phyloP scores from a whole-genome alignment of 495 filamentous ascomycete species.

The Hypoxylon subgilvum region DNA sequence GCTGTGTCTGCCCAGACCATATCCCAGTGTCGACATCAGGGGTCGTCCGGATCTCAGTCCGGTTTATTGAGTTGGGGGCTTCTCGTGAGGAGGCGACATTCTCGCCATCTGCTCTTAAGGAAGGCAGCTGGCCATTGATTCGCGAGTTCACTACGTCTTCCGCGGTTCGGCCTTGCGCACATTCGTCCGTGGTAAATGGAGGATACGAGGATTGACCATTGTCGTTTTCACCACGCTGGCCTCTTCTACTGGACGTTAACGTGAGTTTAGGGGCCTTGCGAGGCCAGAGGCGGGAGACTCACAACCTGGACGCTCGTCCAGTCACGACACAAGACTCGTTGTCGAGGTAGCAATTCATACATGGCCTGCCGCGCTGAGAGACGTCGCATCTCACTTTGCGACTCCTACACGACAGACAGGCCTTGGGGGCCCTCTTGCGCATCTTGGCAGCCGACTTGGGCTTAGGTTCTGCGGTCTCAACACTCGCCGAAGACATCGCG shows the following conservation, averaged over 20 bases:
- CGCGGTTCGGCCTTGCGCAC: constrained; percentile 23
- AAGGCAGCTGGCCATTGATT: constrained; percentile 22
- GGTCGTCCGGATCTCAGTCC: constrained; percentile 9
- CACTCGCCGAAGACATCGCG: constrained; percentile 22
- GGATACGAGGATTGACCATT: constrained; percentile 31
- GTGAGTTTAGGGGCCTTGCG: constrained; percentile 38
- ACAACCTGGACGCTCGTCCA: constrained; percentile 52
- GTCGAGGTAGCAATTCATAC: constrained; percentile 56
- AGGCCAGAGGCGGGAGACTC: constrained; percentile 21
- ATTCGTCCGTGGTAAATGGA: constrained; percentile 28
- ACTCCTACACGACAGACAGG: constrained; percentile 57
- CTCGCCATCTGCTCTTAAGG: constrained; percentile 20
- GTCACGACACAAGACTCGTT: constrained; percentile 45
- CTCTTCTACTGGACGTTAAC: constrained; percentile 32
- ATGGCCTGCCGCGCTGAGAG: constrained; percentile 54
- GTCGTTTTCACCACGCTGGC: constrained; percentile 33
- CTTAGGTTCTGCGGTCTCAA: constrained; percentile 29
- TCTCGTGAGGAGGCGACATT: constrained; percentile 15
- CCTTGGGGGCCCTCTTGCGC: constrained; percentile 51
- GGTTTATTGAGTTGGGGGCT: constrained; percentile 11
- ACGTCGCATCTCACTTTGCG: constrained; percentile 62
- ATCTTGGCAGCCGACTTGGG: constrained; percentile 38
- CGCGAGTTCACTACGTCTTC: constrained; percentile 38
- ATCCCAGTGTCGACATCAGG: constrained; percentile 8
- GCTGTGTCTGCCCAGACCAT: constrained; percentile 11